Evolutionary conservation across 2,329 filamentous ascomycete species (phyloP), one percentile per base, ranked within the genome.

Genomic region (Sporothrix brasiliensis): DNA sequence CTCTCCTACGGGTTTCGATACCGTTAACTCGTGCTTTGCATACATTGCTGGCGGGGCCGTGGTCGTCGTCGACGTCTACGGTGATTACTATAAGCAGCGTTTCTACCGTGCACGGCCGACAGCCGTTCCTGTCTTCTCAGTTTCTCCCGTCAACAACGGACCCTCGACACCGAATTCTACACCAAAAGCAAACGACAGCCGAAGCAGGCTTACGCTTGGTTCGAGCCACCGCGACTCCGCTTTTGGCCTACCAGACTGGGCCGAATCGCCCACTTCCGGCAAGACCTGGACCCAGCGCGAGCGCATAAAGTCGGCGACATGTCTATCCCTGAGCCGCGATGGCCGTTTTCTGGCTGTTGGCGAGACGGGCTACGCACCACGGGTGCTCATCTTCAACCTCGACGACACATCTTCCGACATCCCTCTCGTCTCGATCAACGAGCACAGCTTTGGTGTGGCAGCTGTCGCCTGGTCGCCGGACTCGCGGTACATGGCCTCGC

Each of bases 21-120:
- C 88, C 73, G 88, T 94, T 72, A 84, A 90, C 53, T 87, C 89
- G 14, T 90, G 86, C 67, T 97, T 98, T 80, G 93, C 93, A 69
- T 95, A 97, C 79, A 94, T 93, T 73, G 94, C 95, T 10, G 95
- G 95, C 69, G 95, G 93, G 11, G 93, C 94, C 56, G 94, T 93
- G n/a, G 92, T 99, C 0, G 88, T 98, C 21, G 92, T 94, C 9
- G 89, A 92, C 75, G 84, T 97, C 68, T 88, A 92, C 73, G 87
- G 89, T 67, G 84, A 91, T 77, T 79, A 83, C 67, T 87, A 86
- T 76, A 86, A 86, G 1, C 94, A 98, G 79, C 90, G 93, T 72
- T 98, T 98, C 83, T 98, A 92, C 82, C 89, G 93, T 77, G 95
- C 94, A 53, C 88, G 92, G 44, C 93, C 94, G 13, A 88, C 89